Evolutionary conservation across 208 protist genomes (phyloP), one percentile per base, ranked within the genome.

Genomic region (Jaenimonas drosophilae): DNA sequence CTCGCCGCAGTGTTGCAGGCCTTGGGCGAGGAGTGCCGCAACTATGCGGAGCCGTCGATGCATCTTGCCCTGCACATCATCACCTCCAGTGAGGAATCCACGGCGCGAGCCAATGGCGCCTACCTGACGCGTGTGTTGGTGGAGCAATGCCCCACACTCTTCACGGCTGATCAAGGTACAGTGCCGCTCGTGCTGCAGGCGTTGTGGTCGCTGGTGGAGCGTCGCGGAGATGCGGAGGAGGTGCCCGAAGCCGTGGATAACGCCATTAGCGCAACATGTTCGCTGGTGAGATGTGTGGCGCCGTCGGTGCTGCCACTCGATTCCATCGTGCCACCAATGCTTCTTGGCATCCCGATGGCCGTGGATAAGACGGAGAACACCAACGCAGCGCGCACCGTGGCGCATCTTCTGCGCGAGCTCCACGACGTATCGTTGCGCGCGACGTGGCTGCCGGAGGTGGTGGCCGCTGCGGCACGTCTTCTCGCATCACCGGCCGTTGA

Each of bases 231-330:
- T 27, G 28, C 23, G 0, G 59, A 78, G 19, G 80, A 93, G 59
- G 70, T 77, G 3, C 70, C 76, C 1, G 66, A 76, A 31, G 76
- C 84, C 7, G 74, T 84, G 0, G 84, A 93, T 67, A 93, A 93
- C 64, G 84, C 80, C 14, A 64, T 88, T 21, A 81, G 76, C 33
- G 84, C 84, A n/a, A 73, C 66, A 17, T 93, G 80, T 63, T 70
- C 64, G 7, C 62, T 93, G 20, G 60, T 93, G 26, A 67, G 70
- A 11, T 72, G 67, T 25, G 58, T 83, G 4, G 64, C 73, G 3
- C 55, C 51, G 9, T 25, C 20, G 16, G 19, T 54, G 12, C 26
- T 74, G 24, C 59, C 65, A 19, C 36, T 69, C 1, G 57, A 49
- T 0, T 37, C 53, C 17, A 60, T 83, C 31, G 49, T 88, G 3